Base-by-base conservation (phyloP, 371 early-diverging fungal species). In the Apophysomyces elegans region DNA sequence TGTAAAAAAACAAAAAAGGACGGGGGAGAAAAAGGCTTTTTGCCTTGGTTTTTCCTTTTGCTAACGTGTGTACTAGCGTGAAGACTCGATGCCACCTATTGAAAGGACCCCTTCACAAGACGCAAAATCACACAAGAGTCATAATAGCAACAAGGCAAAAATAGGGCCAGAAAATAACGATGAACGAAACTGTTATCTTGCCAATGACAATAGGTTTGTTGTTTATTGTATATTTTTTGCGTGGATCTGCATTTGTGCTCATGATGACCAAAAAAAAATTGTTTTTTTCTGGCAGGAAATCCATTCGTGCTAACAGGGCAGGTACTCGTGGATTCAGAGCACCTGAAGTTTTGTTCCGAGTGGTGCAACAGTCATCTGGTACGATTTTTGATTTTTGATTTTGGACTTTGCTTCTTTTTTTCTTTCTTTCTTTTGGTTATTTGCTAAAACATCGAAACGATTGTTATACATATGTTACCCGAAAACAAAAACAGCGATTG, bases 271-370 rank as follows among this genome's bases (percentile, higher is more conserved):
- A 26, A 26, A 26, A 26, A 26, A 26, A 26, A 2, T 26, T 26
- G 45, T n/a, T 44, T 32, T 12, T 32, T 0, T 11, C 1, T 57
- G 38, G 43, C 68, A 83, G 96, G 59, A 93, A 93, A 7, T 63
- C 77, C 8, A 74, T 97, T 7, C 79, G 85, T 44, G 99, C 98
- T 1, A 91, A 91, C 63, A 88, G 99, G n/a, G 99, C 98, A 12
- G 99, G 99, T 13, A 99, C 99, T 1, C 81, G 98, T 58, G 99
- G 99, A 21, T 99, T 98, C 69, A 85, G 99, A 26, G 96, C 99
- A 6, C 99, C 99, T 0, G 99, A 99, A 73, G 96, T 99, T 0
- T 76, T 99, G 14, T 83, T 99, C 66, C 89, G 94, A 59, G 89
- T 91, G n/a, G 68, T 75, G 0, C 60, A 90, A 57, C 99, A 99